A percentile compares a stretch with the other conserved stretches of the same genome.
These are phyloP conservation scores for Ceratonia siliqua DNA, from an alignment of 306 rosid species.

Conservation along the genomic window DNA sequence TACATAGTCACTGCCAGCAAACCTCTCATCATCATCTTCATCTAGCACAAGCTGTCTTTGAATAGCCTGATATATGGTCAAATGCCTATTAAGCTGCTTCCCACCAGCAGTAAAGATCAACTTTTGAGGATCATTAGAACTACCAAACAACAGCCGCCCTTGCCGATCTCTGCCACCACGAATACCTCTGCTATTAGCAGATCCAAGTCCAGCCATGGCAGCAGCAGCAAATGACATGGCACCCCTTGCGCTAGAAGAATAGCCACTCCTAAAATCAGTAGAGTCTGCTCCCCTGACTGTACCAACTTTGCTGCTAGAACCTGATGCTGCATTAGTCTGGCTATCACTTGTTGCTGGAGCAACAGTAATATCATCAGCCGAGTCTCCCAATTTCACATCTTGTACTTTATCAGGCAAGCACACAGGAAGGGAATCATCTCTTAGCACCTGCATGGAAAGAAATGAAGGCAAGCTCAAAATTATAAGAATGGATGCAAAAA, in stretches of 20 bases:
- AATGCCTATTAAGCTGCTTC: conserved; percentile 87
- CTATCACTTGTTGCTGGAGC: conserved; percentile 71
- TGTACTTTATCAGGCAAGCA: conserved; percentile 96
- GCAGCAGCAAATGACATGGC: conserved; percentile 99
- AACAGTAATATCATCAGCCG: conserved; percentile 66
- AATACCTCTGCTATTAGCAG: conserved; percentile 77
- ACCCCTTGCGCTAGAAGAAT: conserved; percentile 78
- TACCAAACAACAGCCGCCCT: conserved; percentile 73
- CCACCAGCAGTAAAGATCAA: conserved; percentile 86
- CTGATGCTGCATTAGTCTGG: conserved; percentile 78
- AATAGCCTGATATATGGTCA: conserved; percentile 95
- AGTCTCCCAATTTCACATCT: conserved; percentile 92
- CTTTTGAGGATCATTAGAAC: conserved; percentile 73
- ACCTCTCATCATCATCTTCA: conserved; percentile 98
- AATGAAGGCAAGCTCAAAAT: background rate
- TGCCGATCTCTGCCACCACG: conserved; percentile 91
- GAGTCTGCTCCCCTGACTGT: conserved; percentile 67
- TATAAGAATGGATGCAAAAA: conserved; percentile 12
- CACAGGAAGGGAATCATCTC: conserved; percentile 93
- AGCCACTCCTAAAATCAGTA: conserved; percentile 70
- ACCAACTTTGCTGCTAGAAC: conserved; percentile 90
- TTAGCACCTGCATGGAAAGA: conserved; percentile 61
- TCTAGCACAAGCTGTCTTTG: conserved; percentile 90
- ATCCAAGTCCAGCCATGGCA: conserved; percentile 97
- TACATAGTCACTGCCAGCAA: conserved; percentile 67